These are phyloP conservation scores for Entophlyctis luteolus DNA, from an alignment of 192 early-diverging fungal species.

Conservation along the genomic window DNA sequence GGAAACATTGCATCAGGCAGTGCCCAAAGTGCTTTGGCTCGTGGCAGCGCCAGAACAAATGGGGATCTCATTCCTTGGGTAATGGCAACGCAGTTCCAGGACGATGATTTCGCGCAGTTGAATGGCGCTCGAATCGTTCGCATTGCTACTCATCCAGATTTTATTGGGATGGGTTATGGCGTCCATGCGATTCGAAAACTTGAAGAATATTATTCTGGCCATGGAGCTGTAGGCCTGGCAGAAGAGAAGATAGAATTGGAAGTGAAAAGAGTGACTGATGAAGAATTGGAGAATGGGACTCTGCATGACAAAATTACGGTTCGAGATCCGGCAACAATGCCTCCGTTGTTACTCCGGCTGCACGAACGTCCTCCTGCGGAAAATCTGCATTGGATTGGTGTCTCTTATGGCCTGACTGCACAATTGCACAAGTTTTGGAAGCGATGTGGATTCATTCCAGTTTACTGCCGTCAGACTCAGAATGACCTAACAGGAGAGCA, in stretches of 20 bases:
- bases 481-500: conserved; percentile 98
- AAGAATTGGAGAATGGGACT: conserved; percentile 43
- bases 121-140: conserved; percentile 95
- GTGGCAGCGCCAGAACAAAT: conserved; percentile 72
- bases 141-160: conserved; percentile 97
- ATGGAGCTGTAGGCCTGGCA: conserved; percentile 60
- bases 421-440: conserved; percentile 96
- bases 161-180: conserved; percentile 96
- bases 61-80: conserved; percentile 99
- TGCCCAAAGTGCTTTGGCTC: conserved; percentile 74
- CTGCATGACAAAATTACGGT: conserved; percentile 72
- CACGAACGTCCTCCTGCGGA: conserved; percentile 68
- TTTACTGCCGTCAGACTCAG: conserved; percentile 93
- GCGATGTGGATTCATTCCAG: conserved; percentile 78
- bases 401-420: conserved; percentile 88
- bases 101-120: conserved; percentile 92
- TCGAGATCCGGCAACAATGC: conserved; percentile 86
- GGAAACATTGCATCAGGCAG: conserved; percentile 88
- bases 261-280: conserved; percentile 53
- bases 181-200: conserved; percentile 79
- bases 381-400: conserved; percentile 91
- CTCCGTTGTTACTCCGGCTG: conserved; percentile 82
- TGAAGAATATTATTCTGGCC: conserved; percentile 74
- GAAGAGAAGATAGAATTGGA: conserved; percentile 45
- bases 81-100: conserved; percentile 87